phyloP scores from a whole-genome alignment of 768 basidiomycete species.

The Auriscalpium microsporum region DNA sequence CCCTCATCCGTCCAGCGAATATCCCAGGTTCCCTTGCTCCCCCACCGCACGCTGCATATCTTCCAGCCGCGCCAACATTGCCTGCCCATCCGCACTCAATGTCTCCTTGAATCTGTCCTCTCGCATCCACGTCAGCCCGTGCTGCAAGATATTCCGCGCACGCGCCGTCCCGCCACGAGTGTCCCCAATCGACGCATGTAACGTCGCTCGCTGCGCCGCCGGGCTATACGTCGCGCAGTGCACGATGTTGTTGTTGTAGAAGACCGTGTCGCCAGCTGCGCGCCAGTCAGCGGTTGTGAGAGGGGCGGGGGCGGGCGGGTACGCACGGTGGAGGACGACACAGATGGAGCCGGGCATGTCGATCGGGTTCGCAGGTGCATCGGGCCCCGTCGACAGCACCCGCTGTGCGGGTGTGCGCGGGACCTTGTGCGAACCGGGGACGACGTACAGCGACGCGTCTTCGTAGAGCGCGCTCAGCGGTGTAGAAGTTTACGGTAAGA shows the following conservation, averaged over 20 bases:
- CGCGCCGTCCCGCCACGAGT: constrained; percentile 50
- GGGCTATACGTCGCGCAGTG: constrained; percentile 63
- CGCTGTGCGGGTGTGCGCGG: constrained; percentile 55
- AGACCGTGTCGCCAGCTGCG: constrained; percentile 65
- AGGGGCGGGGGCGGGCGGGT: no score
- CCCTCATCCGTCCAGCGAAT: constrained; percentile 34
- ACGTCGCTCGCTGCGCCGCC: constrained; percentile 43
- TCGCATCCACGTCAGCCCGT: constrained; percentile 66
- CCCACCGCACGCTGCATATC: constrained; percentile 37
- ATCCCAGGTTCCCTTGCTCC: constrained; percentile 34
- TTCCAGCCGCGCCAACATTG: constrained; percentile 54
- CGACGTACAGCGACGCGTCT: constrained; percentile 62
- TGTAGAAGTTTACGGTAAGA: background rate
- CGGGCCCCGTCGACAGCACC: constrained; percentile 38
- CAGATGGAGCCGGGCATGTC: constrained; percentile 63
- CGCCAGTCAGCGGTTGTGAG: background rate
- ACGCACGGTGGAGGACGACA: constrained; percentile 46
- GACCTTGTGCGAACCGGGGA: constrained; percentile 56
- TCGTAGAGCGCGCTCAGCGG: constrained; percentile 53
- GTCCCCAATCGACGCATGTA: constrained; percentile 65
- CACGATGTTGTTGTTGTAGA: constrained; percentile 74
- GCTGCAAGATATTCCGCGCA: constrained; percentile 69
- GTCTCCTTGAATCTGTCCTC: constrained; percentile 36
- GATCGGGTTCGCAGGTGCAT: constrained; percentile 47
- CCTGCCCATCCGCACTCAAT: constrained; percentile 36